A percentile compares a stretch with the other conserved stretches of the same genome.
Evolutionary conservation across 2,329 filamentous ascomycete genomes (phyloP).

Genomic region (Fonsecaea erecta): DNA sequence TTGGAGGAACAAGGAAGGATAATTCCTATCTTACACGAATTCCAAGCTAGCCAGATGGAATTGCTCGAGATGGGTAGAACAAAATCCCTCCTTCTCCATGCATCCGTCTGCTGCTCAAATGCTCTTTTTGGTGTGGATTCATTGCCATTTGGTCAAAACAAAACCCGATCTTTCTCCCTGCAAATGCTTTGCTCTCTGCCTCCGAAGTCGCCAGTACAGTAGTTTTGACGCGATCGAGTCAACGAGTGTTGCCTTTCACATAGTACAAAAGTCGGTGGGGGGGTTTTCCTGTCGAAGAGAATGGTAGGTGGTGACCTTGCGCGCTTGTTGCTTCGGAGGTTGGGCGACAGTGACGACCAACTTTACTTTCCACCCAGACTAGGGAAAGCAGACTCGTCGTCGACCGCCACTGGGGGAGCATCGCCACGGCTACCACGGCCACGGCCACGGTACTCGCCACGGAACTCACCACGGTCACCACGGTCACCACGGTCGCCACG

Average conservation of each 20-base stretch:
- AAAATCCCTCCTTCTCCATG: constrained; percentile 30
- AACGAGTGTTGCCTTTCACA: constrained; percentile 29
- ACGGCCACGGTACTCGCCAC: constrained; percentile 47
- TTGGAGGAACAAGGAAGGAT: constrained; percentile 21
- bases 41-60: constrained; percentile 29
- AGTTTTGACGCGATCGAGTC: constrained; percentile 22
- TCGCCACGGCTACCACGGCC: constrained; percentile 41
- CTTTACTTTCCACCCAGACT: constrained; percentile 38
- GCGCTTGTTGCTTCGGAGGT: constrained; percentile 6
- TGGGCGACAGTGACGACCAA: neutral
- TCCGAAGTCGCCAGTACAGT: constrained; percentile 25
- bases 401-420: constrained; percentile 32
- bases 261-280: constrained; percentile 30
- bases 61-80: constrained; percentile 33
- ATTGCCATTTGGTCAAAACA: constrained; percentile 15
- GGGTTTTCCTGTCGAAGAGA: constrained; percentile 17
- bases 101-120: constrained; percentile 22
- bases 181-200: constrained; percentile 25
- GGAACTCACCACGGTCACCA: constrained; percentile 44
- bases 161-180: constrained; percentile 26
- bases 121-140: constrained; percentile 26
- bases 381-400: constrained; percentile 38
- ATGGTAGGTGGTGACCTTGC: constrained; percentile 12
- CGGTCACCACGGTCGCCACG: constrained; percentile 46
- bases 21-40: constrained; percentile 33